Base-by-base conservation (phyloP, 2,329 filamentous ascomycete species). In the Fusarium udum region DNA sequence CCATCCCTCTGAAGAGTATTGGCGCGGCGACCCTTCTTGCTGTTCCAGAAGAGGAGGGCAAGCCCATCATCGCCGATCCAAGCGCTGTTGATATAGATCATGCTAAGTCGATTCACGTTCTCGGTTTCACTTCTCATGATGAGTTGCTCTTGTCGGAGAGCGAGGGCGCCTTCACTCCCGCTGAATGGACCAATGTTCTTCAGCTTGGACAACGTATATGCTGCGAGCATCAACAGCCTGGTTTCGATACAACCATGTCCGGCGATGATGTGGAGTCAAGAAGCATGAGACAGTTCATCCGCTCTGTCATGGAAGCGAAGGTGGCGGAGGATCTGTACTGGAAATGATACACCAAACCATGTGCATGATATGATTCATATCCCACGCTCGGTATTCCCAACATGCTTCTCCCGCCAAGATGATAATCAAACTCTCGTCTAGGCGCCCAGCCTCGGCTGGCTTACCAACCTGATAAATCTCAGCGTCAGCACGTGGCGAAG, bases 141-240 rank as follows among this genome's bases (percentile, higher is more conserved):
- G 90, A 93, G 67, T 84, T 97, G 58, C 83, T 98, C 28, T 83
- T 97, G 46, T 91, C 89, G 39, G 93, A 97, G 83, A 97, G 94
- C 78, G 91, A 95, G 77, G 95, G 95, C 2, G 83, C 84, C 7
- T 98, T 98, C 79, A 89, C 90, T 52, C 85, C 93, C 73, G 87
- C 90, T 20, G 91, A 92, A 72, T 98, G 95, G 94, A 89, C 94
- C 63, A 84, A 87, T 48, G 89, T 93, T 24, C 89, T 91, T 73
- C 87, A 91, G 69, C 84, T 86, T 49, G 94, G 92, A 39, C 87
- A 90, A 78, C 83, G 84, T 43, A 85, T 92, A 53, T 97, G 95
- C 81, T 92, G 87, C 76, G 78, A 81, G 61, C 79, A 78, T 60
- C 77, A 77, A 34, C 81, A 81, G 61, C 75, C 80, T 34, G 84